A percentile compares a stretch with the other conserved stretches of the same genome.
These are phyloP conservation scores for Casuarina glauca DNA, from an alignment of 306 rosid genomes.

Conservation along the genomic window DNA sequence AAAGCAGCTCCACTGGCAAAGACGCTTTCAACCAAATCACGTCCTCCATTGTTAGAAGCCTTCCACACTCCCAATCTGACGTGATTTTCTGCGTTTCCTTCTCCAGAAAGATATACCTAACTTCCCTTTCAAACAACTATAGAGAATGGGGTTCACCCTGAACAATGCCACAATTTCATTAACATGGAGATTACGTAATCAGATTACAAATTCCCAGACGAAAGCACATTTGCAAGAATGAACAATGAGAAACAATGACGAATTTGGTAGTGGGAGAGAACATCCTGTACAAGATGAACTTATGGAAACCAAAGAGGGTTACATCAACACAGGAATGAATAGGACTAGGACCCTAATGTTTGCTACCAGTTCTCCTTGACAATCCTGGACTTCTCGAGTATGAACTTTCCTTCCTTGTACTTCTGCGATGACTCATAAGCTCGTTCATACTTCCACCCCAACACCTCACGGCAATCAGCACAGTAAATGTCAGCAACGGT, in stretches of 20 bases:
- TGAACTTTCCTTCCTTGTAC: constrained; percentile 98
- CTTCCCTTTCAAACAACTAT: too few relatives aligned
- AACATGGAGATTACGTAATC: constrained; percentile 35
- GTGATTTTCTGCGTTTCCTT: neutral
- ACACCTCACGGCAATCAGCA: constrained; percentile 77
- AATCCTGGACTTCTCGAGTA: constrained; percentile 88
- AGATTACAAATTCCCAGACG: constrained; percentile 47
- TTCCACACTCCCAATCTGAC: neutral
- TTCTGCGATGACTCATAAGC: constrained; percentile 91
- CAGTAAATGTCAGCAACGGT: constrained; percentile 90
- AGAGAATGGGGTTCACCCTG: constrained; percentile 19
- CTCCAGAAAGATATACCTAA: neutral
- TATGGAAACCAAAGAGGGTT: constrained; percentile 38
- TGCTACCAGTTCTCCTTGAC: constrained; percentile 92
- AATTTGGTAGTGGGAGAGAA: constrained; percentile 39
- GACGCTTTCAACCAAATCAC: neutral
- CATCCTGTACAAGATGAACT: constrained; percentile 57
- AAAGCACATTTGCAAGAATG: constrained; percentile 30
- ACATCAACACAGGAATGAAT: constrained; percentile 37
- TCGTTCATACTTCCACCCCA: constrained; percentile 94
- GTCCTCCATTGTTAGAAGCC: neutral
- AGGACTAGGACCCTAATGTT: constrained; percentile 26
- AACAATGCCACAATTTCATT: constrained; percentile 25
- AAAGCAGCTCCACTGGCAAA: neutral
- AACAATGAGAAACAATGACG: constrained; percentile 50